phyloP scores from a whole-genome alignment of 2,329 filamentous ascomycete species.

The Tolypocladium cylindrosporum region DNA sequence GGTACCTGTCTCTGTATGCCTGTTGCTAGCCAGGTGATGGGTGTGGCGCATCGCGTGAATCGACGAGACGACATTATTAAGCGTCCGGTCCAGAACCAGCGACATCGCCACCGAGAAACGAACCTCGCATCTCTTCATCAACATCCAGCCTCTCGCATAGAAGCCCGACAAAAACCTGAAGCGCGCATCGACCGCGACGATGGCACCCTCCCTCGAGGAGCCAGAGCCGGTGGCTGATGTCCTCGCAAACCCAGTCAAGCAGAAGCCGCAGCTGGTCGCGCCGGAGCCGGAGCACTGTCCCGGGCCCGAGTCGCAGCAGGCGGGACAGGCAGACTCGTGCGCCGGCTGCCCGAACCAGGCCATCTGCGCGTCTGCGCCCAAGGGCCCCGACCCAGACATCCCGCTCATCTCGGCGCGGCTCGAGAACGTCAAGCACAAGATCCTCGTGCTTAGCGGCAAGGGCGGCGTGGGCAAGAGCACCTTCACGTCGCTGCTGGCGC shows the following conservation, averaged over 20 bases:
- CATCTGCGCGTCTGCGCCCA: conserved; percentile 89
- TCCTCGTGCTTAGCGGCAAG: conserved; percentile 87
- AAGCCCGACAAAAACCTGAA: not conserved
- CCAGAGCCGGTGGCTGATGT: conserved; percentile 57
- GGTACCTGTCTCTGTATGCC: not conserved
- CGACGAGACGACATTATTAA: conserved; percentile 9
- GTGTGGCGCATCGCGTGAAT: not conserved
- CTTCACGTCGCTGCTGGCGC: conserved; percentile 77
- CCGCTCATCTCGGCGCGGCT: conserved; percentile 79
- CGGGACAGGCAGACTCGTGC: conserved; percentile 70
- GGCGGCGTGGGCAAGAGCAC: conserved; percentile 96
- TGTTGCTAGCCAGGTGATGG: not conserved
- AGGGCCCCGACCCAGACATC: conserved; percentile 92
- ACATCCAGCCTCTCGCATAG: not conserved
- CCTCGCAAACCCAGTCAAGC: conserved; percentile 65
- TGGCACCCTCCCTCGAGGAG: conserved; percentile 76
- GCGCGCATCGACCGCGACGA: conserved; percentile 23
- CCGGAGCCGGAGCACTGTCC: conserved; percentile 96
- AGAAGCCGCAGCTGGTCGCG: conserved; percentile 76
- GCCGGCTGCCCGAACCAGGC: conserved; percentile 91
- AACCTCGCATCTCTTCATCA: not conserved
- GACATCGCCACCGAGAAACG: conserved; percentile 2
- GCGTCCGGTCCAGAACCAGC: conserved; percentile 1
- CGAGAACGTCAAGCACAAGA: conserved; percentile 75
- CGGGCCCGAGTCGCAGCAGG: conserved; percentile 69